Conservation (phyloP, 345 rosid species). For the Boechera stricta region DNA sequence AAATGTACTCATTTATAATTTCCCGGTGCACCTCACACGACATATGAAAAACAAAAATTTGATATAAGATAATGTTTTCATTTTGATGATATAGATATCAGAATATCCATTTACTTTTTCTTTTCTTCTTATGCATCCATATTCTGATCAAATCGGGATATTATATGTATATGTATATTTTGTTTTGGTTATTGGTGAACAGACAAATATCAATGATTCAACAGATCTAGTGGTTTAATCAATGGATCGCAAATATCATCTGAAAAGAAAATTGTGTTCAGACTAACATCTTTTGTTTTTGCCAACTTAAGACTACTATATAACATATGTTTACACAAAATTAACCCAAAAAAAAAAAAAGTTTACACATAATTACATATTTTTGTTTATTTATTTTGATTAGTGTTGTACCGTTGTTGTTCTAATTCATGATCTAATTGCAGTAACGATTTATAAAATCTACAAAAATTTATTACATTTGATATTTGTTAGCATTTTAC, state of each 20-base stretch:
- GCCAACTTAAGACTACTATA: neutral
- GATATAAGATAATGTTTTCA: slow-evolving; percentile 26
- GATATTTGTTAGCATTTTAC: too few species aligned
- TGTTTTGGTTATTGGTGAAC: neutral
- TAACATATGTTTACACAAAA: neutral
- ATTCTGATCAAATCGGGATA: neutral
- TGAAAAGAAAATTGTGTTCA: neutral
- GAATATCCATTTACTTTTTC: neutral
- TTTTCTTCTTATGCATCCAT: neutral
- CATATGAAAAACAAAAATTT: slow-evolving; percentile 27
- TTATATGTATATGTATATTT: neutral
- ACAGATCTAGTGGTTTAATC: neutral
- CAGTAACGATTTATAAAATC: too few species aligned
- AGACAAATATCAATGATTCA: slow-evolving; percentile 14
- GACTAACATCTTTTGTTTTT: neutral
- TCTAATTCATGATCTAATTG: too few species aligned
- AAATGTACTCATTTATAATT: slow-evolving; percentile 46
- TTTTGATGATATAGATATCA: slow-evolving; percentile 19
- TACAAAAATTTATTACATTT: too few species aligned
- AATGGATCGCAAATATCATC: neutral
- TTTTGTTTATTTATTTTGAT: too few species aligned
- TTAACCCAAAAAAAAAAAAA: too few species aligned
- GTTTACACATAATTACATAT: too few species aligned
- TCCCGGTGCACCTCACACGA: slow-evolving; percentile 20
- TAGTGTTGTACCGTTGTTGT: neutral